phyloP scores from a whole-genome alignment of 306 rosid species.

The Quercus glauca region DNA sequence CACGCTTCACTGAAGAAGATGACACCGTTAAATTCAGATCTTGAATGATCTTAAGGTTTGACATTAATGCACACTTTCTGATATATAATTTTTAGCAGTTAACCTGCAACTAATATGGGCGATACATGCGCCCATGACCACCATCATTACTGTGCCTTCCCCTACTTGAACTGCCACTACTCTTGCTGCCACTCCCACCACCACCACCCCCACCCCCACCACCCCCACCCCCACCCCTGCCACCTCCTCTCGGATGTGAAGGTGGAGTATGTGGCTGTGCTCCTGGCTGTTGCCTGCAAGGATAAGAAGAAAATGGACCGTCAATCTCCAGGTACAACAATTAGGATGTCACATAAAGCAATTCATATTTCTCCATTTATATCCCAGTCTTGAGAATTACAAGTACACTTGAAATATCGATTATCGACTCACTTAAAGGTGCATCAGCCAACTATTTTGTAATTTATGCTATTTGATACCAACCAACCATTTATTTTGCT shows the following conservation, averaged over 20 bases:
- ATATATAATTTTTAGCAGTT: background rate
- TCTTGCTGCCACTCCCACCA: conserved; percentile 47
- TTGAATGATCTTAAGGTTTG: background rate
- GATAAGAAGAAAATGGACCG: conserved; percentile 5
- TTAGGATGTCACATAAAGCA: conserved; percentile 4
- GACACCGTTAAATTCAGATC: background rate
- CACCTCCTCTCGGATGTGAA: conserved; percentile 58
- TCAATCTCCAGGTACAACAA: background rate
- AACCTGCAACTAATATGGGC: conserved; percentile 60
- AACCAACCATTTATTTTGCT: background rate
- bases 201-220: conserved; percentile 37
- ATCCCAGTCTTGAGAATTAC: background rate
- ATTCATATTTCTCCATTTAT: background rate
- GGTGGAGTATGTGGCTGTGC: conserved; percentile 52
- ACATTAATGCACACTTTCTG: background rate
- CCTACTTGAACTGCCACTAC: conserved; percentile 50
- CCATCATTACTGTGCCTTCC: conserved; percentile 61
- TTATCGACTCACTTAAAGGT: background rate
- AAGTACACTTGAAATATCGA: too few species aligned
- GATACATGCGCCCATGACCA: conserved; percentile 79
- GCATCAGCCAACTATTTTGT: background rate
- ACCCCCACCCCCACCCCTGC: too few species aligned
- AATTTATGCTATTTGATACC: background rate
- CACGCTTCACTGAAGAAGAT: conserved; percentile 15
- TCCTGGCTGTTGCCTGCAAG: conserved; percentile 86